Evolutionary conservation across 2,329 filamentous ascomycete genomes (phyloP).

Genomic region (Aspergillus amoenus): DNA sequence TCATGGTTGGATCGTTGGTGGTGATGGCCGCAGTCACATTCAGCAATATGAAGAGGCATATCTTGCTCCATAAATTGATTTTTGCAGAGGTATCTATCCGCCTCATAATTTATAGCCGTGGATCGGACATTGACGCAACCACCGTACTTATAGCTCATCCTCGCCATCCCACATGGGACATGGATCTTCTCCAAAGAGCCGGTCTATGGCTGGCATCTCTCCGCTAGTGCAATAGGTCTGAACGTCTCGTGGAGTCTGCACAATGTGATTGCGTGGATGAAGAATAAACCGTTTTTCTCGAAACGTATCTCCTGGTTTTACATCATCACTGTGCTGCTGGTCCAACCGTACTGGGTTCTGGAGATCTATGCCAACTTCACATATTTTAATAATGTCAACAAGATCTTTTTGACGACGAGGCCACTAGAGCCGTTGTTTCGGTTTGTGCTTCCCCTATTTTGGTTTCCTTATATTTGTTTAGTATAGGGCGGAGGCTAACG

Average conservation of each 20-base stretch:
- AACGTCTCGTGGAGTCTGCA: constrained; percentile 64
- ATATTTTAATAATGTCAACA: constrained; percentile 58
- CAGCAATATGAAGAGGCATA: constrained; percentile 50
- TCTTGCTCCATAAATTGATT: constrained; percentile 53
- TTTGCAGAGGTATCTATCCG: constrained; percentile 43
- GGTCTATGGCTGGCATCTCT: constrained; percentile 64
- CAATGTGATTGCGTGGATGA: constrained; percentile 68
- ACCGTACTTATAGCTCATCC: constrained; percentile 47
- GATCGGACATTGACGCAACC: background rate
- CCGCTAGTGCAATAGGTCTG: constrained; percentile 58
- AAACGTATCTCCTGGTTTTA: constrained; percentile 54
- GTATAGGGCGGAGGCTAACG: background rate
- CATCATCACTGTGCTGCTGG: constrained; percentile 58
- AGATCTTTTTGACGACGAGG: constrained; percentile 55
- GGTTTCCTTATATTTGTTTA: background rate
- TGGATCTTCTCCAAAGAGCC: constrained; percentile 59
- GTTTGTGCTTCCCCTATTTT: constrained; percentile 26
- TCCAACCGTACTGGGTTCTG: constrained; percentile 62
- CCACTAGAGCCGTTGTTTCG: constrained; percentile 62
- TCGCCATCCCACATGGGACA: constrained; percentile 58
- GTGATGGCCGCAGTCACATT: constrained; percentile 52
- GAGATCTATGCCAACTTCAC: constrained; percentile 67
- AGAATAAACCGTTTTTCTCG: constrained; percentile 60
- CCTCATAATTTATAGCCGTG: background rate
- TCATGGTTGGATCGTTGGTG: constrained; percentile 50